These are phyloP conservation scores for Fennellomyces sp. DNA, from an alignment of 371 early-diverging fungal genomes.

Conservation along the genomic window DNA sequence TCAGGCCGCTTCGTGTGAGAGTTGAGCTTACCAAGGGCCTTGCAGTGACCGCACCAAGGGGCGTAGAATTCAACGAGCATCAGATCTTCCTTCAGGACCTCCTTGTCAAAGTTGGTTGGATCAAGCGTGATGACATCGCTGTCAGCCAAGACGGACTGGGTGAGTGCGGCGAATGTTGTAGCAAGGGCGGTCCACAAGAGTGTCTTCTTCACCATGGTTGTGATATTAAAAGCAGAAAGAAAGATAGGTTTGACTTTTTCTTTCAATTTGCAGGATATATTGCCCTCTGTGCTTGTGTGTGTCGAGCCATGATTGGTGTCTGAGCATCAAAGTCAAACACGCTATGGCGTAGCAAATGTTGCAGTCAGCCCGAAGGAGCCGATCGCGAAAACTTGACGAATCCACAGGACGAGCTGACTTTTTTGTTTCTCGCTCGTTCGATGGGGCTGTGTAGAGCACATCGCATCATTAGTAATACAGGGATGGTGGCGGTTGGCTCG, in stretches of 20 bases:
- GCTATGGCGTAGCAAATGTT: no score
- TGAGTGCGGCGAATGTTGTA: conserved; percentile 42
- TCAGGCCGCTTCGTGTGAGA: background rate
- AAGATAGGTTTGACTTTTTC: background rate
- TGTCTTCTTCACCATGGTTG: conserved; percentile 42
- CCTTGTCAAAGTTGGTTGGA: conserved; percentile 63
- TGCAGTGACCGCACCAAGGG: conserved; percentile 97
- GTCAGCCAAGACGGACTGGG: conserved; percentile 37
- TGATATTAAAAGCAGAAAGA: conserved; percentile 9
- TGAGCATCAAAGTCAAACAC: background rate
- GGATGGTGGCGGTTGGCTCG: no score
- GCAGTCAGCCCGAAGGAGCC: no score
- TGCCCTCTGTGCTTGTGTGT: background rate
- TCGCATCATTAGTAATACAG: no score
- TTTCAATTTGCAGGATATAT: background rate
- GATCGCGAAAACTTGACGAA: no score
- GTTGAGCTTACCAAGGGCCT: conserved; percentile 64
- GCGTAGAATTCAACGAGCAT: conserved; percentile 95
- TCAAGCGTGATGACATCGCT: conserved; percentile 78
- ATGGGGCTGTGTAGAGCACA: no score
- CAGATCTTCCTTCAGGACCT: conserved; percentile 66
- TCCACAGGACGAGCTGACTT: no score
- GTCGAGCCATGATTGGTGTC: background rate
- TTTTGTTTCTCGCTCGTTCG: no score
- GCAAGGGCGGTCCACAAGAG: conserved; percentile 45